Evolutionary conservation across 768 basidiomycete genomes (phyloP).

Genomic region (Naganishia onofrii): DNA sequence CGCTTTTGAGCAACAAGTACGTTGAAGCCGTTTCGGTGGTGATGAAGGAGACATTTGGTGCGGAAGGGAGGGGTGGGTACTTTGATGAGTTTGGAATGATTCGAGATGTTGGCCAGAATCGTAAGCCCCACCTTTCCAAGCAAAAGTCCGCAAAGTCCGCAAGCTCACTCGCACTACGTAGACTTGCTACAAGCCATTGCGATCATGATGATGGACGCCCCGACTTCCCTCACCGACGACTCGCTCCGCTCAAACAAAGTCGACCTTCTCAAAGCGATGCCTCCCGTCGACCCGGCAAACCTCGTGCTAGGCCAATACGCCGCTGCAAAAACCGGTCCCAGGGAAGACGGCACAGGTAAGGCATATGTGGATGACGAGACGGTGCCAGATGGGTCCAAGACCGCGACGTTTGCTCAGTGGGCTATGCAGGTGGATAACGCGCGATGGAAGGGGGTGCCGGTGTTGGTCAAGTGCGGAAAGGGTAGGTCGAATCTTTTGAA

Average conservation of each 20-base stretch:
- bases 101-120: conserved; percentile 33
- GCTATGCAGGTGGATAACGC: conserved; percentile 31
- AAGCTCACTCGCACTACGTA: too few species aligned
- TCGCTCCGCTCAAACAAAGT: conserved; percentile 18
- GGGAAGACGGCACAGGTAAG: conserved; percentile 5
- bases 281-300: conserved; percentile 12
- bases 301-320: conserved; percentile 33
- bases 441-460: conserved; percentile 32
- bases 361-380: conserved; percentile 33
- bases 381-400: conserved; percentile 25
- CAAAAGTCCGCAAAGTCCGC: too few species aligned
- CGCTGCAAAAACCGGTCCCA: neutral
- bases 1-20: conserved; percentile 23
- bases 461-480: conserved; percentile 34
- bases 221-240: conserved; percentile 14
- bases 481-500: conserved; percentile 9
- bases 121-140: conserved; percentile 5
- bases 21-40: conserved; percentile 27
- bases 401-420: conserved; percentile 32
- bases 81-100: conserved; percentile 38
- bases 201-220: conserved; percentile 23
- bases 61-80: conserved; percentile 36
- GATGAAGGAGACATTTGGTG: conserved; percentile 33
- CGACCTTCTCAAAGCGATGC: conserved; percentile 21
- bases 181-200: conserved; percentile 24